Conservation (phyloP, 441 rosid species). For the Euphorbia celastroides region DNA sequence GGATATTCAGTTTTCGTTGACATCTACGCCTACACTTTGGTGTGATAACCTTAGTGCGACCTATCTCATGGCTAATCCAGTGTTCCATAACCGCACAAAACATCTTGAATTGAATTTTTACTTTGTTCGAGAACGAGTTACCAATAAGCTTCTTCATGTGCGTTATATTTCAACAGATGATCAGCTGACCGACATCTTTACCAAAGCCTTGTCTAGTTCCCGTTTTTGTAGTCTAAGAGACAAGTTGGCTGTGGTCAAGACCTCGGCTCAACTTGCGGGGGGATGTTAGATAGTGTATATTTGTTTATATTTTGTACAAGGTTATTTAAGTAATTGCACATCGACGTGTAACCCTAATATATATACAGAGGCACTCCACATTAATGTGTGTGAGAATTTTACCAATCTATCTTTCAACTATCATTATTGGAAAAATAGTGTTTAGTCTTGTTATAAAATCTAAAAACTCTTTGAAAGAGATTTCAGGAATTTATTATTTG, state of each 20-base stretch:
- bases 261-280: not conserved
- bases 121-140: not conserved
- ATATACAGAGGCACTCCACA: too few relatives aligned
- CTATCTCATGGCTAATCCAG: not conserved
- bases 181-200: not conserved
- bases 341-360: too few relatives aligned
- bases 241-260: not conserved
- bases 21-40: not conserved
- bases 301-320: too few relatives aligned
- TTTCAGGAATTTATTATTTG: too few relatives aligned
- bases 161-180: not conserved
- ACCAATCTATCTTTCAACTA: too few relatives aligned
- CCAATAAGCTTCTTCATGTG: not conserved
- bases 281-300: too few relatives aligned
- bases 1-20: not conserved
- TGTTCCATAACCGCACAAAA: not conserved
- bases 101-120: not conserved
- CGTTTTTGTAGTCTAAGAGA: not conserved
- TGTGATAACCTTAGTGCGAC: not conserved
- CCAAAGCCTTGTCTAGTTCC: not conserved
- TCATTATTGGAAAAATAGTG: too few relatives aligned
- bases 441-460: too few relatives aligned
- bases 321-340: too few relatives aligned
- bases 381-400: too few relatives aligned
- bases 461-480: too few relatives aligned